These are phyloP conservation scores for Spergularia azorica DNA, from an alignment of 179 eudicot species.

Conservation along the genomic window DNA sequence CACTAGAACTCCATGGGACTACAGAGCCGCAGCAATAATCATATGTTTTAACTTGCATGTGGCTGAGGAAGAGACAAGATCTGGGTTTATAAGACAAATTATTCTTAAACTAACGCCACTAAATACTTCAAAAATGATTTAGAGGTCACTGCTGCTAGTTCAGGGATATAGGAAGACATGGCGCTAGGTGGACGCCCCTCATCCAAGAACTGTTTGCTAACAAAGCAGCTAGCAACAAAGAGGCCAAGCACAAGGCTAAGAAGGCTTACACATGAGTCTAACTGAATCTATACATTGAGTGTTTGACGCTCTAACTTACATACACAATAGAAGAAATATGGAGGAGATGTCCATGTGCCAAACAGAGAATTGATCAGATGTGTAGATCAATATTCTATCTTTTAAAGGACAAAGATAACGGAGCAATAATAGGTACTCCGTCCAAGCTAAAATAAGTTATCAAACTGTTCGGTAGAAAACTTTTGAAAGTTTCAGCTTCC, in stretches of 20 bases:
- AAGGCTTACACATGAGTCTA: not conserved
- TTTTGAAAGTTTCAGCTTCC: not conserved
- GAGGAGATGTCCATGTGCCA: too few relatives aligned
- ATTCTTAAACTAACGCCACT: not conserved
- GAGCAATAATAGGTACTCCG: too few relatives aligned
- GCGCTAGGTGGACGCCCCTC: not conserved
- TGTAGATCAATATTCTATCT: too few relatives aligned
- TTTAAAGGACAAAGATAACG: too few relatives aligned
- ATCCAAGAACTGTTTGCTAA: not conserved
- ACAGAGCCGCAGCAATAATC: not conserved
- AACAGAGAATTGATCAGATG: too few relatives aligned
- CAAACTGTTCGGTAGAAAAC: not conserved
- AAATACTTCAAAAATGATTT: too few relatives aligned
- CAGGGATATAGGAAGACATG: not conserved
- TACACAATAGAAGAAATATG: not conserved
- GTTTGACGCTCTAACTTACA: not conserved
- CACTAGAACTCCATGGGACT: not conserved
- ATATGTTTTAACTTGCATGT: not conserved
- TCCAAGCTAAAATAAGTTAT: not conserved
- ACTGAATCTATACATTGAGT: not conserved
- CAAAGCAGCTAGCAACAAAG: not conserved
- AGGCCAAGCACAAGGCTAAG: not conserved
- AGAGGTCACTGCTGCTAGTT: too few relatives aligned
- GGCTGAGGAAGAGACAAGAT: too few relatives aligned
- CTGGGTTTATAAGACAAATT: not conserved